Evolutionary conservation across 352 stramenopile species (phyloP).

Genomic region (Pythium graminicola): DNA sequence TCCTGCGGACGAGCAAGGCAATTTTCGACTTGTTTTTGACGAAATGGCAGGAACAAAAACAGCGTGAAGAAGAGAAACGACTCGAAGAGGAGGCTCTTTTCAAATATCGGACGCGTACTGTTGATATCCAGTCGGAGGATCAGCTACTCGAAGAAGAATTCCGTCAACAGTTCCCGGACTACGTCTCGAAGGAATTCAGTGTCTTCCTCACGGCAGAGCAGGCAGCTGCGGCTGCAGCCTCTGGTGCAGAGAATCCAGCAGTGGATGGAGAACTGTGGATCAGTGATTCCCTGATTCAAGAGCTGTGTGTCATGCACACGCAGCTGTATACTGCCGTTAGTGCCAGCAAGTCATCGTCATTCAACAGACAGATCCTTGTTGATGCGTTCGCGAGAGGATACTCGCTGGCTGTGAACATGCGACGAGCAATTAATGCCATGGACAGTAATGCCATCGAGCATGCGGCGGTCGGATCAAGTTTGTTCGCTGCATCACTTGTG

Average conservation of each 20-base stretch:
- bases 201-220: constrained; percentile 50
- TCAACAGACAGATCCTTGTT: constrained; percentile 38
- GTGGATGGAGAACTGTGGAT: constrained; percentile 49
- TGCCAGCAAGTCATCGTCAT: neutral
- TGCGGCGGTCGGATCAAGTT: constrained; percentile 40
- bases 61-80: constrained; percentile 63
- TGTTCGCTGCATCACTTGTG: constrained; percentile 65
- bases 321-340: constrained; percentile 52
- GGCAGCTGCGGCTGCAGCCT: constrained; percentile 4
- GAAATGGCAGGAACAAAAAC: constrained; percentile 82
- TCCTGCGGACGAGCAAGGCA: constrained; percentile 50
- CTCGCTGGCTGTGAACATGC: constrained; percentile 58
- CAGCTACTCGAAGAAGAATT: constrained; percentile 85
- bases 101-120: constrained; percentile 79
- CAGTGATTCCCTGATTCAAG: constrained; percentile 65
- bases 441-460: constrained; percentile 35
- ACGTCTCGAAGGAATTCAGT: constrained; percentile 62
- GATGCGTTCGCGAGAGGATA: constrained; percentile 65
- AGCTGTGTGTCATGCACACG: constrained; percentile 61
- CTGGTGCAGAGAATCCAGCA: neutral
- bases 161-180: constrained; percentile 92
- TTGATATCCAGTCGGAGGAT: constrained; percentile 81
- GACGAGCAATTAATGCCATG: constrained; percentile 56
- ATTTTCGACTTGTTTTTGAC: constrained; percentile 81
- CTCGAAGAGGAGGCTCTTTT: constrained; percentile 71